phyloP scores from a whole-genome alignment of 202 grass and related monocot genomes.

The Schoenoplectus tabernaemontani region DNA sequence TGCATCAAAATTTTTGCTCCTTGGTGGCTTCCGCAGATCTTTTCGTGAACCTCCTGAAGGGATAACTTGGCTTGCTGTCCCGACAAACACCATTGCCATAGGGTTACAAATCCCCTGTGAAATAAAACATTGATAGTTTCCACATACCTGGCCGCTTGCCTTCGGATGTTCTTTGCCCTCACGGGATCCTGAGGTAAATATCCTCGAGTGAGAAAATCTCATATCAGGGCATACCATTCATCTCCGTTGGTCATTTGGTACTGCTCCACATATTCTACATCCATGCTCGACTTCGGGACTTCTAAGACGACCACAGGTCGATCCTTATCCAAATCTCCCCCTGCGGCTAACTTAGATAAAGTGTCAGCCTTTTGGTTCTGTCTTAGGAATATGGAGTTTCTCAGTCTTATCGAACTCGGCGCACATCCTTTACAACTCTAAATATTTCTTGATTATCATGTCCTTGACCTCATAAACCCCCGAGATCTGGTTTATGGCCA shows the following conservation, averaged over 20 bases:
- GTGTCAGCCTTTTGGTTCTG: neutral
- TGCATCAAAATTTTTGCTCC: no score
- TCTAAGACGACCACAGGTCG: neutral
- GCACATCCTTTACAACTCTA: neutral
- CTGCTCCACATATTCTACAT: neutral
- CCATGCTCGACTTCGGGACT: neutral
- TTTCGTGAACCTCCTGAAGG: no score
- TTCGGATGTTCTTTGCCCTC: no score
- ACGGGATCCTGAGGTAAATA: neutral
- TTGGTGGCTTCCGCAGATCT: no score
- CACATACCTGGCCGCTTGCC: no score
- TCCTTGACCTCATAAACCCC: neutral
- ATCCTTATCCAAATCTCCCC: neutral
- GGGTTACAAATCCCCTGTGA: no score
- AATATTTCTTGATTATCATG: neutral
- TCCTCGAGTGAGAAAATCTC: neutral
- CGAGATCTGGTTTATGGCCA: neutral
- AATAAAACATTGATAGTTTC: no score
- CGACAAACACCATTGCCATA: no score
- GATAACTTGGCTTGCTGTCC: no score
- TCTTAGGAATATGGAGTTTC: neutral
- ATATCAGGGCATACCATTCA: neutral
- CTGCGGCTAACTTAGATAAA: neutral
- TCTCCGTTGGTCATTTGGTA: neutral
- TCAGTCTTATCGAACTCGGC: neutral